Evolutionary conservation across 345 rosid genomes (phyloP).

Genomic region (Syzygium aromaticum): DNA sequence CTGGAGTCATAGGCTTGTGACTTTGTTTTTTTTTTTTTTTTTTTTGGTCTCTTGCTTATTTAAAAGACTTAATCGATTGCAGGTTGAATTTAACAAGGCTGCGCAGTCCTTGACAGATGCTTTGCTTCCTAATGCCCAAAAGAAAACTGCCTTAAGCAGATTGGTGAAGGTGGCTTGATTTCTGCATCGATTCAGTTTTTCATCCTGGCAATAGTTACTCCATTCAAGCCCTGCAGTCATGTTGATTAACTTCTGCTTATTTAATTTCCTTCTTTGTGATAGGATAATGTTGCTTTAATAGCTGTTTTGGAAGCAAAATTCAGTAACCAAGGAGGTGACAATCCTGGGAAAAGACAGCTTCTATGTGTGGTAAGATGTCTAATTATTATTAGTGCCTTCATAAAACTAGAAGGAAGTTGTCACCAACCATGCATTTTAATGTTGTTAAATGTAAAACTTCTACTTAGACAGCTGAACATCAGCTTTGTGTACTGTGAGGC

Average conservation of each 20-base stretch:
- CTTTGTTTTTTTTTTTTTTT: background rate
- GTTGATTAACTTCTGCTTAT: background rate
- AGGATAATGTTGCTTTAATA: conserved; percentile 96
- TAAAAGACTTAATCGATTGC: background rate
- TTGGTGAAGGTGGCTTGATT: conserved; percentile 31
- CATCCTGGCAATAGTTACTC: background rate
- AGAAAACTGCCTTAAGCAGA: conserved; percentile 27
- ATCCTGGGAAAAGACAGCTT: conserved; percentile 85
- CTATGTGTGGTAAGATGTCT: conserved; percentile 80
- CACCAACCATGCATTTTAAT: background rate
- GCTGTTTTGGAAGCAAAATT: conserved; percentile 94
- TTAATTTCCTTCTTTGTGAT: background rate
- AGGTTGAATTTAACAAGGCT: conserved; percentile 49
- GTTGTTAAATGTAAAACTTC: background rate
- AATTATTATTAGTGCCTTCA: background rate
- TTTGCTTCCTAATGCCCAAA: conserved; percentile 32
- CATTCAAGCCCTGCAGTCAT: background rate
- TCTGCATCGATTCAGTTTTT: background rate
- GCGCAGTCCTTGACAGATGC: conserved; percentile 39
- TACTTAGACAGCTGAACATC: background rate
- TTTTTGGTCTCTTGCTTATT: background rate
- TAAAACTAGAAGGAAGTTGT: background rate
- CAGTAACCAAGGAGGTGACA: conserved; percentile 76
- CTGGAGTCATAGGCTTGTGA: background rate
- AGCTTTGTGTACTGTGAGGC: background rate